Percentiles rank a stretch among this genome's conserved stretches.
Conservation (phyloP, 1,284 basidiomycete genomes). For the Blastosporella zonata region DNA sequence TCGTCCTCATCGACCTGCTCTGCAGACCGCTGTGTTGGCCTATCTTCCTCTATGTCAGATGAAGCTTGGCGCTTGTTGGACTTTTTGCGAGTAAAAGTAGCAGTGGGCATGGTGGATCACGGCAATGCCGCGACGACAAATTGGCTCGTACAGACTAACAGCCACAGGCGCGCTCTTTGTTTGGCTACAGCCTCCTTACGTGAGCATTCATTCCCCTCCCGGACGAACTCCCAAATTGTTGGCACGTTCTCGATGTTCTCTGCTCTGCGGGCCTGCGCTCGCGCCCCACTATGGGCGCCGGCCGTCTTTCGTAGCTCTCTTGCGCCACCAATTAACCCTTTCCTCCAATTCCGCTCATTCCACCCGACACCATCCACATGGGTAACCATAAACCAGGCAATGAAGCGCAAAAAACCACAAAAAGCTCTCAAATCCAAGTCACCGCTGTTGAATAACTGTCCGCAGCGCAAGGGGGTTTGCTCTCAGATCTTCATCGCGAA, state of each 20-base stretch:
- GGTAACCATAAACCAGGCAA: conserved; percentile 82
- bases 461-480: conserved; percentile 90
- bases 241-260: conserved; percentile 39
- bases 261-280: conserved; percentile 33
- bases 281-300: conserved; percentile 21
- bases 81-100: conserved; percentile 41
- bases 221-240: background rate
- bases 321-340: conserved; percentile 7
- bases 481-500: conserved; percentile 81
- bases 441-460: conserved; percentile 75
- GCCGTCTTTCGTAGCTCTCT: conserved; percentile 15
- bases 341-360: conserved; percentile 50
- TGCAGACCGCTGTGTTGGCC: conserved; percentile 32
- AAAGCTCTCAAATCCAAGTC: conserved; percentile 57
- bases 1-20: conserved; percentile 45
- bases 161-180: conserved; percentile 38
- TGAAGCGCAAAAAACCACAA: conserved; percentile 57
- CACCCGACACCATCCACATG: conserved; percentile 56
- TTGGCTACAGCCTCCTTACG: conserved; percentile 25
- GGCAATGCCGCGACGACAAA: too few relatives aligned
- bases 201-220: conserved; percentile 5
- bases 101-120: conserved; percentile 37
- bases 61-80: conserved; percentile 40
- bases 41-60: conserved; percentile 64
- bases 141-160: background rate